phyloP scores from a whole-genome alignment of 176 grass and related monocot genomes.

The Avena atlantica region DNA sequence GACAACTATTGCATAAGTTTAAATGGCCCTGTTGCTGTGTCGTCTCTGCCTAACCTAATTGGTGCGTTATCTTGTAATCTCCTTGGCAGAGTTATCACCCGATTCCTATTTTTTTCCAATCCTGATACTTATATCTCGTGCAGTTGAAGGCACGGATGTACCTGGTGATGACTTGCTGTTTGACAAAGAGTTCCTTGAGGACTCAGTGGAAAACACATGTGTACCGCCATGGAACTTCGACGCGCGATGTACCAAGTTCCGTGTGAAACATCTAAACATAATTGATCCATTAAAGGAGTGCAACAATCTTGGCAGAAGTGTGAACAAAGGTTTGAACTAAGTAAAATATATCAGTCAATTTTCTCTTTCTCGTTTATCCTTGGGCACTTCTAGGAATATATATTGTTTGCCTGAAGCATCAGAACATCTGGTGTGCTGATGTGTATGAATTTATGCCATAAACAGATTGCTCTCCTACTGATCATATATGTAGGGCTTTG shows the following conservation, averaged over 20 bases:
- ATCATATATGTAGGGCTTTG: not conserved
- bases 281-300: slow-evolving; percentile 83
- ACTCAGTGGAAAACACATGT: slow-evolving; percentile 46
- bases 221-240: slow-evolving; percentile 34
- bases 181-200: slow-evolving; percentile 67
- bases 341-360: not conserved
- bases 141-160: slow-evolving; percentile 65
- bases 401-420: not conserved
- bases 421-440: slow-evolving; percentile 16
- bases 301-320: slow-evolving; percentile 95
- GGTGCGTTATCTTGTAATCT: slow-evolving; percentile 58
- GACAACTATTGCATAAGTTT: slow-evolving; percentile 83
- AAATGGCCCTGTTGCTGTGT: slow-evolving; percentile 77
- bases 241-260: slow-evolving; percentile 47
- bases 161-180: slow-evolving; percentile 56
- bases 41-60: slow-evolving; percentile 75
- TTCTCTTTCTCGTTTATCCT: slow-evolving; percentile 34
- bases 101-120: slow-evolving; percentile 37
- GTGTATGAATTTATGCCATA: not conserved
- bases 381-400: not conserved
- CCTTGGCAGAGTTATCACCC: slow-evolving; percentile 26
- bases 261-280: slow-evolving; percentile 75
- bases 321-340: slow-evolving; percentile 72
- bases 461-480: not conserved
- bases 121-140: slow-evolving; percentile 28